These are phyloP conservation scores for Aspergillus fructus DNA, from an alignment of 2,329 filamentous ascomycete species.

Conservation along the genomic window DNA sequence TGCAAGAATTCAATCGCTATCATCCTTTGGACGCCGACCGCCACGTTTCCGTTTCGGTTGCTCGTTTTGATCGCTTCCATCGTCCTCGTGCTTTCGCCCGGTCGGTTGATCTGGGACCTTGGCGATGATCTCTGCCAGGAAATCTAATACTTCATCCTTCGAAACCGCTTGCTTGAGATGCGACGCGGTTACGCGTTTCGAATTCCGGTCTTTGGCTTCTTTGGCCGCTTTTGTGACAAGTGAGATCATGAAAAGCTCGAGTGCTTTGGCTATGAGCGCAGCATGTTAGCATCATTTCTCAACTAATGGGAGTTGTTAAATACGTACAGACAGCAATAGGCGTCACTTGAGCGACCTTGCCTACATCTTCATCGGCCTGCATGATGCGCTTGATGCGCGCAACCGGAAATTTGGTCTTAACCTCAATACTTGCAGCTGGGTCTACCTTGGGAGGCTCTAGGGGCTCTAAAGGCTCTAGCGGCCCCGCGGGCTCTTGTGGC, in stretches of 20 bases:
- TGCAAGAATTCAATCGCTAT: constrained; percentile 31
- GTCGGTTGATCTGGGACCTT: constrained; percentile 70
- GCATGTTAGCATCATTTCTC: neutral
- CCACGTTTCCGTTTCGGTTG: constrained; percentile 49
- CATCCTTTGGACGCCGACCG: constrained; percentile 41
- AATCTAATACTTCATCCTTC: constrained; percentile 90
- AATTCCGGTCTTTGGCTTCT: constrained; percentile 76
- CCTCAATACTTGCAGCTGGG: constrained; percentile 61
- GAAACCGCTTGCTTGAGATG: constrained; percentile 91
- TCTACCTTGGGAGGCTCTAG: constrained; percentile 20
- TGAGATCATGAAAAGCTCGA: constrained; percentile 97
- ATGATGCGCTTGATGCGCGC: constrained; percentile 98
- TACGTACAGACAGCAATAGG: constrained; percentile 80
- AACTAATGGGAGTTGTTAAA: neutral
- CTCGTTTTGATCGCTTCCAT: constrained; percentile 47
- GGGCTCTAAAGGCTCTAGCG: neutral
- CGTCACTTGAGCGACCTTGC: constrained; percentile 96
- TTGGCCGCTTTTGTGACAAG: constrained; percentile 85
- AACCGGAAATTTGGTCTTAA: constrained; percentile 94
- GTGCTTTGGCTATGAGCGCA: constrained; percentile 70
- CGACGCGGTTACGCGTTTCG: constrained; percentile 82
- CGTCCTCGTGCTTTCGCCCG: constrained; percentile 44
- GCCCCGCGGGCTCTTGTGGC: constrained; percentile 10
- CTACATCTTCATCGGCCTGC: constrained; percentile 98
- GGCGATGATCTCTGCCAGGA: constrained; percentile 83